Evolutionary conservation across 202 grass and related monocot species (phyloP), one percentile per base, ranked within the genome.

Genomic region (Schoenoplectus tabernaemontani): DNA sequence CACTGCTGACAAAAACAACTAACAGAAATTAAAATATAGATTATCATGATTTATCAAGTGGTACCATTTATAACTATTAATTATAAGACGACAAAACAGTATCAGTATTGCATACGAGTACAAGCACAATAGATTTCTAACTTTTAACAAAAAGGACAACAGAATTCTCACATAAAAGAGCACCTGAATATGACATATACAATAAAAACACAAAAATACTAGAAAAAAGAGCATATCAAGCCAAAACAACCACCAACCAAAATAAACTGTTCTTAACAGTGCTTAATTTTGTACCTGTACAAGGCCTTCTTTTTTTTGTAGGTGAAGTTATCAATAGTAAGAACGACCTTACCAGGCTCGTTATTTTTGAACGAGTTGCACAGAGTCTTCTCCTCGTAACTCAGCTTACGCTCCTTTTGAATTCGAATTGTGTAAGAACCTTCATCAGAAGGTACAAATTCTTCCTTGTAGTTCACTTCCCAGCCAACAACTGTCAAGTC

Each of bases 251-350:
- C 38, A 42, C 36, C 13, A 32, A 30, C 7, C 26, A 46, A 44
- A 1, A 70, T 23, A 30, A 78, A 61, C 20, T 42, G 51, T 87
- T 48, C 57, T 81, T 11, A 76, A 33, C n/a, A 61, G 36, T 61
- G 46, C 43, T 76, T 84, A 16, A 77, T 36, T 77, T 88, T 88
- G 82, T 37, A 82, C 73, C 86, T 61, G 78, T 83, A 84, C 3
- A 84, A 83, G 37, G 80, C 77, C 73, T 81, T 88, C 86, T 88
- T 88, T 73, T 84, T 88, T 82, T 88, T 88, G 82, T 63, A 81
- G 62, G 77, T 77, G 16, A 5, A 42, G 61, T 88, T 88, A 44
- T 84, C 82, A 32, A 88, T 61, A 15, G 82, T 81, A 17, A 88
- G 82, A 76, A 84, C 32, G 1, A 88, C 50, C 26, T 84, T 88